Percentiles rank a stretch among this genome's conserved stretches.
These are phyloP conservation scores for Tricladium varicosporioides DNA, from an alignment of 2,329 filamentous ascomycete genomes.

Conservation along the genomic window DNA sequence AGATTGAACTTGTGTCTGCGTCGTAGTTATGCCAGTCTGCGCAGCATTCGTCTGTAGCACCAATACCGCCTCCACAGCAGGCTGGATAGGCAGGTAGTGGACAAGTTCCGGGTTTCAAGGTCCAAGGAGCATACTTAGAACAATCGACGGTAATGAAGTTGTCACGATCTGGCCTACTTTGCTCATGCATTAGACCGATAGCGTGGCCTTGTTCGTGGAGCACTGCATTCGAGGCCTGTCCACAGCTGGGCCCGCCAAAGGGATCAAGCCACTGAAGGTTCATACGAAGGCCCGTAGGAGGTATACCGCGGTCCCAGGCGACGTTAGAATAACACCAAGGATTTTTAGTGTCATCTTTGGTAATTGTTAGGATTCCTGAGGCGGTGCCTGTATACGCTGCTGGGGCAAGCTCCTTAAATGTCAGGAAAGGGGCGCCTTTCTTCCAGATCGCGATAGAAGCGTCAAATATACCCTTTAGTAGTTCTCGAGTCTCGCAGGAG, in stretches of 20 bases:
- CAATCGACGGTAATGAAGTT: not conserved
- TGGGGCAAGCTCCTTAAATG: slow-evolving; percentile 1
- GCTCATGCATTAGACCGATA: not conserved
- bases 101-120: not conserved
- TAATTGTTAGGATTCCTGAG: slow-evolving; percentile 1
- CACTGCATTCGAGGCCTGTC: too few species aligned
- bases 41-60: not conserved
- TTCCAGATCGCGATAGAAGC: slow-evolving; percentile 1
- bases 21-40: not conserved
- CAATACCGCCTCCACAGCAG: not conserved
- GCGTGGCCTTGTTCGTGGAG: slow-evolving; percentile 3
- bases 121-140: slow-evolving; percentile 1
- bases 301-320: not conserved
- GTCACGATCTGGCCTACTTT: slow-evolving; percentile 1
- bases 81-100: not conserved
- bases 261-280: not conserved
- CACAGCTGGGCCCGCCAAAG: too few species aligned
- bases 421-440: not conserved
- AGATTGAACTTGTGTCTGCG: not conserved
- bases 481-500: slow-evolving; percentile 4
- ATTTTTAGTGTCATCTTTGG: not conserved
- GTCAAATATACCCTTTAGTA: not conserved
- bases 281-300: not conserved
- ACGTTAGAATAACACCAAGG: slow-evolving; percentile 2
- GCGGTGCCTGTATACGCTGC: not conserved